Conservation (phyloP, 2,329 filamentous ascomycete species). For the Trichoderma koningii region DNA sequence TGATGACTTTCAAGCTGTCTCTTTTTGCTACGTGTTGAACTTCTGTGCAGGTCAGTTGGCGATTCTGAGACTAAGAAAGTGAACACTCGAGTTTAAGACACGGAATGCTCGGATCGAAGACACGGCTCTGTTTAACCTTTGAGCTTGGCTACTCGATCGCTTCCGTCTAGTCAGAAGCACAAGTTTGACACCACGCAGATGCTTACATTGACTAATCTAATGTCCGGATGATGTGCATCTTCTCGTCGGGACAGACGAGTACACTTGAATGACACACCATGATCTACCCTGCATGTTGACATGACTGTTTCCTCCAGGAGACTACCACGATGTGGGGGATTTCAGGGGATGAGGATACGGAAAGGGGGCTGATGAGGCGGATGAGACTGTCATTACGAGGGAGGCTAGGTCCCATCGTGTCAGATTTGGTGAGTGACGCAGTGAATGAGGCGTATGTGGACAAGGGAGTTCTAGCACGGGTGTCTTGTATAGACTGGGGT, state of each 20-base stretch:
- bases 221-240: not conserved
- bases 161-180: no score
- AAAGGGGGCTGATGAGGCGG: not conserved
- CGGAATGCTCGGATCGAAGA: not conserved
- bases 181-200: no score
- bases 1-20: no score
- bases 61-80: not conserved
- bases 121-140: conserved; percentile 9
- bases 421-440: not conserved
- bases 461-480: no score
- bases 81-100: not conserved
- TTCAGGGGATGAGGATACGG: not conserved
- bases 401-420: conserved; percentile 1
- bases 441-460: not conserved
- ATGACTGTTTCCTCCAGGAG: not conserved
- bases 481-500: not conserved
- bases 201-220: not conserved
- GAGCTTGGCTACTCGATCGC: not conserved
- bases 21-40: no score
- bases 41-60: no score
- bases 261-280: not conserved
- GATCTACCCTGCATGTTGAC: not conserved
- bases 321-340: no score
- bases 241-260: not conserved
- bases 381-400: conserved; percentile 14